Evolutionary conservation across 1,139 yeast species (phyloP), one percentile per base, ranked within the genome.

Genomic region (Magnusiomyces sp.): DNA sequence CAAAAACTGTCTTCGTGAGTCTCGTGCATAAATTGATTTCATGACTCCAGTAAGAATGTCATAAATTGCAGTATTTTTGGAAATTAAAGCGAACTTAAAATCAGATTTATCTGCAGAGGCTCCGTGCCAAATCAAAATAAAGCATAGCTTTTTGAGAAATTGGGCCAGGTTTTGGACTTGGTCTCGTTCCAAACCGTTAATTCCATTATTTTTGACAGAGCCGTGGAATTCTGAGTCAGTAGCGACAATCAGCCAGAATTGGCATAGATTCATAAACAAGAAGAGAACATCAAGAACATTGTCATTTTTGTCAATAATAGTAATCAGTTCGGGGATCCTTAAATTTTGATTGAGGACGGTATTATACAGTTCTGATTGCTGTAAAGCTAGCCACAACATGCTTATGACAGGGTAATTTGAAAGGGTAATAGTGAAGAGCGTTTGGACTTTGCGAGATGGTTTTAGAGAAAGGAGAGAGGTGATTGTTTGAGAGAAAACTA

Each of bases 21-120:
- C 88, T 52, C 88, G 77, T 47, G 78, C 62, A 62, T 87, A 83
- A 1, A 89, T 65, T 60, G 85, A 92, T 50, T 82, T 79, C 50
- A 87, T 65, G 13, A 87, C 72, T 10, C 75, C 68, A 16, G 13
- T 36, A 50, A 23, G 29, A 23, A 23, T 23, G 29, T 23, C 29
- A 7, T 23, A 23, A 7, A 23, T 23, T 23, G 4, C 29, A 5
- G 29, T 23, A 23, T 23, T 23, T 23, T 23, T 23, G 29, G 29
- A 23, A 23, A 23, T 23, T 4, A 7, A 4, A 23, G 29, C 29
- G 7, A 23, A 23, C 29, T 23, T 23, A 5, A 7, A 7, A 7
- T 23, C 29, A 5, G 29, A 23, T 23, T 23, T 23, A 23, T 23
- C 29, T 23, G 29, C 29, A 23, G 29, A 23, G 6, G 48, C 48